Percentiles rank a stretch among this genome's conserved stretches.
phyloP scores from a whole-genome alignment of 306 rosid species.

The Vigna angularis region DNA sequence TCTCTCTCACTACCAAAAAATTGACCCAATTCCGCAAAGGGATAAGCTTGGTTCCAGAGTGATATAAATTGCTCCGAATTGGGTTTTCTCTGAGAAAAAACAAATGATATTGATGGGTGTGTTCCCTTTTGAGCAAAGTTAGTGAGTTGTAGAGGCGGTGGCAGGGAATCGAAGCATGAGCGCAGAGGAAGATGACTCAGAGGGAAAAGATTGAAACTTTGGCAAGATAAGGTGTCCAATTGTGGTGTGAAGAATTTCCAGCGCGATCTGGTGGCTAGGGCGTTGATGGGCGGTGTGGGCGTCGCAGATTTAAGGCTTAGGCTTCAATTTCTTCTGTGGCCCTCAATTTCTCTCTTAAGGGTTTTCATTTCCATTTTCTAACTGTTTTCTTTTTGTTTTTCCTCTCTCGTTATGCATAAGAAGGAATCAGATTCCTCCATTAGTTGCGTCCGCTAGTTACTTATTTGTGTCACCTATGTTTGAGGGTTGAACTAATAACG shows the following conservation, averaged over 20 bases:
- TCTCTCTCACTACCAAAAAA: background rate
- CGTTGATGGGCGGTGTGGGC: conserved; percentile 85
- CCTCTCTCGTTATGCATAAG: background rate
- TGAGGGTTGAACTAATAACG: background rate
- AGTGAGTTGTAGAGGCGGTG: conserved; percentile 11
- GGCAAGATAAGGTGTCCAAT: conserved; percentile 34
- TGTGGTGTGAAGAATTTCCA: conserved; percentile 64
- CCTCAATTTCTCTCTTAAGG: conserved; percentile 98
- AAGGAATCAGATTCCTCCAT: background rate
- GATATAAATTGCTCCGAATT: background rate
- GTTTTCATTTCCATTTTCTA: conserved; percentile 42
- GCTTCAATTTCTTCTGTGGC: conserved; percentile 98
- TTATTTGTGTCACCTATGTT: background rate
- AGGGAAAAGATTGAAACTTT: conserved; percentile 38
- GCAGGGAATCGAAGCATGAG: conserved; percentile 54
- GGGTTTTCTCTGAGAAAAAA: background rate
- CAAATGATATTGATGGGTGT: conserved; percentile 1
- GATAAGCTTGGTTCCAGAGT: background rate
- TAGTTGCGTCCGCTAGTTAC: background rate
- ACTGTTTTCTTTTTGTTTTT: background rate
- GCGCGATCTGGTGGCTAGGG: conserved; percentile 94
- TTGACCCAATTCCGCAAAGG: background rate
- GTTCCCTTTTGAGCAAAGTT: conserved; percentile 29
- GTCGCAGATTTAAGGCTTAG: conserved; percentile 84
- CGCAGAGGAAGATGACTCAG: conserved; percentile 61